Evolutionary conservation across 2,329 filamentous ascomycete genomes (phyloP).

Genomic region (Parastagonospora avenae): DNA sequence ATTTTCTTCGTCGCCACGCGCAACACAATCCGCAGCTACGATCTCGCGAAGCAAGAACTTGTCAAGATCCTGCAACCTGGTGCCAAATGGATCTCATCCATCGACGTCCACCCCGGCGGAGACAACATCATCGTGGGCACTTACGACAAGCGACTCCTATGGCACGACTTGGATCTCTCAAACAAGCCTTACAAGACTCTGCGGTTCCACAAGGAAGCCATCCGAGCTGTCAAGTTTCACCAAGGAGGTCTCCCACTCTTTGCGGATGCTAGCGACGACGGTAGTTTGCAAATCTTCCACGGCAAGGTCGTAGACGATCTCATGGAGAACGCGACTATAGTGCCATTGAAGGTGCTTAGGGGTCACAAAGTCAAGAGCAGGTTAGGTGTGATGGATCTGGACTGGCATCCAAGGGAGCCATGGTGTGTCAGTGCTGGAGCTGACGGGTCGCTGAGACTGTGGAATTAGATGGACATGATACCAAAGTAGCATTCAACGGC

Average conservation of each 20-base stretch:
- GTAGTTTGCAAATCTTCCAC: slow-evolving; percentile 93
- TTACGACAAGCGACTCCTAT: slow-evolving; percentile 90
- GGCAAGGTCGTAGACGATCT: slow-evolving; percentile 93
- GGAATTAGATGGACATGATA: slow-evolving; percentile 58
- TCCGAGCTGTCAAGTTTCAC: slow-evolving; percentile 88
- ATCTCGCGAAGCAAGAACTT: slow-evolving; percentile 87
- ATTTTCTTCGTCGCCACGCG: slow-evolving; percentile 97
- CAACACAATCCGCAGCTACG: slow-evolving; percentile 90
- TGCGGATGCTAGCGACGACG: slow-evolving; percentile 93
- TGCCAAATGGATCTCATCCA: slow-evolving; percentile 90
- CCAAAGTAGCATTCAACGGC: slow-evolving; percentile 9
- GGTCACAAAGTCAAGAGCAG: slow-evolving; percentile 87
- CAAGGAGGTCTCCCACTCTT: slow-evolving; percentile 80
- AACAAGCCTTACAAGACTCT: slow-evolving; percentile 93
- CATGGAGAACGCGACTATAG: slow-evolving; percentile 95
- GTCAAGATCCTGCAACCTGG: slow-evolving; percentile 93
- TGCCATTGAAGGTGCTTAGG: slow-evolving; percentile 90
- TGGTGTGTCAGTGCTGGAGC: slow-evolving; percentile 95
- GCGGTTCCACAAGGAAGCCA: slow-evolving; percentile 90
- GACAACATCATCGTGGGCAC: slow-evolving; percentile 94
- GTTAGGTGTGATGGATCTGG: slow-evolving; percentile 88
- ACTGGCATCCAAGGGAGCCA: slow-evolving; percentile 93
- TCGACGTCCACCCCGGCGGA: slow-evolving; percentile 90
- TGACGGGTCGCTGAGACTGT: slow-evolving; percentile 89
- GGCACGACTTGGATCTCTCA: slow-evolving; percentile 95